Percentiles rank a stretch among this genome's conserved stretches.
Evolutionary conservation across 768 basidiomycete species (phyloP).

Genomic region (Pluteus cervinus): DNA sequence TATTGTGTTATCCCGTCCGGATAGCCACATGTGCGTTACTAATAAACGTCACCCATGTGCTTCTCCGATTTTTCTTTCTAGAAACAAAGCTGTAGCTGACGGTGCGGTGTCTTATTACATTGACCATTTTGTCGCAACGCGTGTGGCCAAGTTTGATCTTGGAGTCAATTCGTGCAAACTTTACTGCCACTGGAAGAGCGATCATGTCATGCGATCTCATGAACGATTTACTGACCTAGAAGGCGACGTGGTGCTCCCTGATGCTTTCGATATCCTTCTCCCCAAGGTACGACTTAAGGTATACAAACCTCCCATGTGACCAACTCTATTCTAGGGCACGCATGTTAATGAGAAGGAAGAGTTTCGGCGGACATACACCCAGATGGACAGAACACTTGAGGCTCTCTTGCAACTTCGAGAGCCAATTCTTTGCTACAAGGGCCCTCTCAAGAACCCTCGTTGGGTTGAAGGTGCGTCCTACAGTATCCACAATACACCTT

Average conservation of each 20-base stretch:
- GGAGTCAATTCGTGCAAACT: slow-evolving; percentile 15
- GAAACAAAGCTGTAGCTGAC: slow-evolving; percentile 23
- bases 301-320: too few relatives aligned
- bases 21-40: slow-evolving; percentile 2
- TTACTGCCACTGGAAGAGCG: slow-evolving; percentile 10
- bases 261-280: slow-evolving; percentile 12
- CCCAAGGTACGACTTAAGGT: slow-evolving; percentile 8
- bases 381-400: slow-evolving; percentile 10
- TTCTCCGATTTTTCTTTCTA: neutral
- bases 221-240: slow-evolving; percentile 2
- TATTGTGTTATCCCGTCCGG: slow-evolving; percentile 4
- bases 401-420: slow-evolving; percentile 7
- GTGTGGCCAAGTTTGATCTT: slow-evolving; percentile 20
- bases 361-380: slow-evolving; percentile 12
- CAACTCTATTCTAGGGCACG: slow-evolving; percentile 9
- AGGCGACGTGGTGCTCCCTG: slow-evolving; percentile 9
- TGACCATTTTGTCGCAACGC: slow-evolving; percentile 18
- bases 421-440: slow-evolving; percentile 13
- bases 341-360: slow-evolving; percentile 15
- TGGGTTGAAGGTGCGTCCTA: slow-evolving; percentile 10
- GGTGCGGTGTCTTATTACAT: slow-evolving; percentile 23
- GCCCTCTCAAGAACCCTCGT: slow-evolving; percentile 3
- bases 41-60: neutral
- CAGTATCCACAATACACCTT: slow-evolving; percentile 13
- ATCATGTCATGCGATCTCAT: slow-evolving; percentile 8